These are phyloP conservation scores for Plasmodium vinckei DNA, from an alignment of 169 alveolate species.

Conservation along the genomic window DNA sequence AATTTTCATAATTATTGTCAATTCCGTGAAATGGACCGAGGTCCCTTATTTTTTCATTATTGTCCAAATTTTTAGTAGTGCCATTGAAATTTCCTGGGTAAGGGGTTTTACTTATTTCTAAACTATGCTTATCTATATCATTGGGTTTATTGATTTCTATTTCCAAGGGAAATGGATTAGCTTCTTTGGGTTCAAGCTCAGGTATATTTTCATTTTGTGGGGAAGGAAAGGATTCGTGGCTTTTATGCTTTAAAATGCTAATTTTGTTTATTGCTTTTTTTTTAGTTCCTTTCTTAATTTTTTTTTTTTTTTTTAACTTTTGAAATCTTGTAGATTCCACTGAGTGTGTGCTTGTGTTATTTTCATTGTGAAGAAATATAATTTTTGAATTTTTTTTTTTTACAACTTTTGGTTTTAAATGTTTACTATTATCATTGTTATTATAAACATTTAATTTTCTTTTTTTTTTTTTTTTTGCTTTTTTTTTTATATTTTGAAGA, in stretches of 20 bases:
- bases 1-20: background rate
- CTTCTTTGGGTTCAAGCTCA: background rate
- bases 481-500: background rate
- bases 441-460: background rate
- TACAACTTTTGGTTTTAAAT: background rate
- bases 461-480: background rate
- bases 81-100: background rate
- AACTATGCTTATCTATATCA: background rate
- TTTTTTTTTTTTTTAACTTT: conserved; percentile 4
- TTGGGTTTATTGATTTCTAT: conserved; percentile 15
- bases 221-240: conserved; percentile 1
- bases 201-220: conserved; percentile 3
- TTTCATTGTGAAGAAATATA: conserved; percentile 5
- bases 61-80: background rate
- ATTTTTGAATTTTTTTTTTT: conserved; percentile 6
- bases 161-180: conserved; percentile 7
- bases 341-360: background rate
- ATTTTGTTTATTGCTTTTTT: conserved; percentile 7
- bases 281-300: background rate
- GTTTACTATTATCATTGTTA: background rate
- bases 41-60: conserved; percentile 3
- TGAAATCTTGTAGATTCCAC: conserved; percentile 4
- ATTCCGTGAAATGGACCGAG: background rate
- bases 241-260: conserved; percentile 4
- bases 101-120: conserved; percentile 15